phyloP scores from a whole-genome alignment of 106 monocot genomes.

The Dactylorhiza incarnata region DNA sequence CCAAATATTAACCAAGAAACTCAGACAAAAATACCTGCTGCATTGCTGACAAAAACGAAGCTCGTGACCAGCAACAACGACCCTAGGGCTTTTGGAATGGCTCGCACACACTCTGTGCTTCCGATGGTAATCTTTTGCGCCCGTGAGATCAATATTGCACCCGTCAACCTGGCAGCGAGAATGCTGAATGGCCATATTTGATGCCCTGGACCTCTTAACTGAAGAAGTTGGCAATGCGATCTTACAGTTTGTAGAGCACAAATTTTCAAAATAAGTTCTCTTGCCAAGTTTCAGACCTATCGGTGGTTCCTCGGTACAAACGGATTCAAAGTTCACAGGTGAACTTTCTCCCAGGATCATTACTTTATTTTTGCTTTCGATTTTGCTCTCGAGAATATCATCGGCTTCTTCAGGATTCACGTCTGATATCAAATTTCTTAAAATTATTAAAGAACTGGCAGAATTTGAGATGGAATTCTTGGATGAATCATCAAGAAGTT shows the following conservation, averaged over 20 bases:
- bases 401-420: slow-evolving; percentile 4
- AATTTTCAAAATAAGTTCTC: slow-evolving; percentile 59
- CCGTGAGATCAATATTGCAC: slow-evolving; percentile 46
- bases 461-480: slow-evolving; percentile 36
- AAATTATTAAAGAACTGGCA: slow-evolving; percentile 20
- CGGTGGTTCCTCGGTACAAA: slow-evolving; percentile 22
- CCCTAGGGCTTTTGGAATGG: slow-evolving; percentile 66
- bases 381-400: not conserved
- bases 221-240: slow-evolving; percentile 4
- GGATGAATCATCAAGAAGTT: slow-evolving; percentile 19
- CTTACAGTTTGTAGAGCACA: slow-evolving; percentile 13
- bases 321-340: not conserved
- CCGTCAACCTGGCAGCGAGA: slow-evolving; percentile 69
- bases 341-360: slow-evolving; percentile 8
- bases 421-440: not conserved
- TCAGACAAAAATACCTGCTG: slow-evolving; percentile 39
- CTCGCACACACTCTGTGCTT: slow-evolving; percentile 75
- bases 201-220: slow-evolving; percentile 21
- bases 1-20: not conserved
- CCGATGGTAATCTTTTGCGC: slow-evolving; percentile 73
- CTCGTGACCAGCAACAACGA: slow-evolving; percentile 63
- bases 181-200: slow-evolving; percentile 16
- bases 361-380: slow-evolving; percentile 3
- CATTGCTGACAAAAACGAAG: slow-evolving; percentile 80
- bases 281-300: slow-evolving; percentile 59